A percentile compares a stretch with the other conserved stretches of the same genome.
Evolutionary conservation across 2,329 filamentous ascomycete species (phyloP).

Genomic region (Epichloe brachyelytri): DNA sequence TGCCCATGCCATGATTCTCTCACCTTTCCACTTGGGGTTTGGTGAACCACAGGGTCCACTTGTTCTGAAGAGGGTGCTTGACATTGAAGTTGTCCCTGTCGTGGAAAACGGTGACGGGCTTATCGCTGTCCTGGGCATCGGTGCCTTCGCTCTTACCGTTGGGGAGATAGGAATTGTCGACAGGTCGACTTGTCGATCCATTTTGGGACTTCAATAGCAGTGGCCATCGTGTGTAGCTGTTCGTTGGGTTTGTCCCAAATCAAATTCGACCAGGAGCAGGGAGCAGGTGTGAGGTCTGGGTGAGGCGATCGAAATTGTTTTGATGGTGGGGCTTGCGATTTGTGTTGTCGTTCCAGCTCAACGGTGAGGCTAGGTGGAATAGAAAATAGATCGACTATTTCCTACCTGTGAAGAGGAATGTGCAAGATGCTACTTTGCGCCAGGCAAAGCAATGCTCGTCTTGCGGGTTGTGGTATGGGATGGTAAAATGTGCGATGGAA

Average conservation of each 20-base stretch:
- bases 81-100: constrained; percentile 99
- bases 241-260: not conserved
- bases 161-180: constrained; percentile 55
- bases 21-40: constrained; percentile 96
- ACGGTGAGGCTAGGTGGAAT: constrained; percentile 7
- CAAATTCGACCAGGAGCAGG: constrained; percentile 7
- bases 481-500: constrained; percentile 7
- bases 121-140: constrained; percentile 36
- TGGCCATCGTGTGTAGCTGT: constrained; percentile 21
- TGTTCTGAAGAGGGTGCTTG: constrained; percentile 94
- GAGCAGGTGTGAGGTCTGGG: constrained; percentile 11
- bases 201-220: constrained; percentile 19
- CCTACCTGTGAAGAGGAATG: constrained; percentile 11
- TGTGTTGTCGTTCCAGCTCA: not conserved
- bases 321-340: constrained; percentile 3
- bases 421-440: constrained; percentile 22
- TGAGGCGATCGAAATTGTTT: constrained; percentile 7
- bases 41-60: constrained; percentile 99
- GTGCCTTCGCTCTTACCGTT: constrained; percentile 40
- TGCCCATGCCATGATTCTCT: not conserved
- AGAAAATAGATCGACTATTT: constrained; percentile 14
- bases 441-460: constrained; percentile 23
- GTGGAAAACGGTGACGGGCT: constrained; percentile 89
- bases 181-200: constrained; percentile 49
- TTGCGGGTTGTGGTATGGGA: constrained; percentile 7